These are phyloP conservation scores for Mycena latifolia DNA, from an alignment of 768 basidiomycete genomes.

Conservation along the genomic window DNA sequence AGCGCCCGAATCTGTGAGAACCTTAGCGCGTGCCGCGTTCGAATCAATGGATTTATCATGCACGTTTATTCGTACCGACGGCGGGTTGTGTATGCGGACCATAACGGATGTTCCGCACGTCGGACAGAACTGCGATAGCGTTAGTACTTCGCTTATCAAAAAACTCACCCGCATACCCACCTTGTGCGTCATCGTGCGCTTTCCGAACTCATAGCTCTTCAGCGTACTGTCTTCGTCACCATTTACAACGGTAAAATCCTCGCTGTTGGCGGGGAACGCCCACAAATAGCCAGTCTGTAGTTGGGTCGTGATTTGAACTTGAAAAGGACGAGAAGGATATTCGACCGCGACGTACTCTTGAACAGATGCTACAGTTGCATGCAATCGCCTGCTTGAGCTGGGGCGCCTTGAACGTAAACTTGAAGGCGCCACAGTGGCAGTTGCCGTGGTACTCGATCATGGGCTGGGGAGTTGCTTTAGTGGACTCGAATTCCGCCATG, in stretches of 20 bases:
- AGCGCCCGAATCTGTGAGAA: constrained; percentile 14
- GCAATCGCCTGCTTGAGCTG: constrained; percentile 5
- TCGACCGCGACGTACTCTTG: neutral
- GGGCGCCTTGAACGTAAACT: constrained; percentile 23
- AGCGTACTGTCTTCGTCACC: constrained; percentile 29
- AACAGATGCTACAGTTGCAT: constrained; percentile 27
- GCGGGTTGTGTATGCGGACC: neutral
- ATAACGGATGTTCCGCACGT: constrained; percentile 29
- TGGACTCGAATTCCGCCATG: constrained; percentile 16
- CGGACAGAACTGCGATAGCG: constrained; percentile 23
- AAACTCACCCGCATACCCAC: constrained; percentile 3
- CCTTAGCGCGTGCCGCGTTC: neutral
- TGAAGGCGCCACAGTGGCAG: constrained; percentile 35
- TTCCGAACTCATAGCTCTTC: constrained; percentile 27
- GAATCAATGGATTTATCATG: neutral
- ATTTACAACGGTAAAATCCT: constrained; percentile 19
- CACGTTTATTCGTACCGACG: constrained; percentile 18
- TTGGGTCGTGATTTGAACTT: neutral
- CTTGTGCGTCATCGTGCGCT: constrained; percentile 23
- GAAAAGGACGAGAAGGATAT: neutral
- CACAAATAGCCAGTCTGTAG: constrained; percentile 27
- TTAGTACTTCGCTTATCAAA: neutral
- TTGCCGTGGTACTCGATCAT: constrained; percentile 29
- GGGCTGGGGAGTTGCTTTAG: neutral
- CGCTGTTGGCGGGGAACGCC: constrained; percentile 9